Conservation (phyloP, 176 grass and related monocot genomes). For the Alloteropsis semialata region DNA sequence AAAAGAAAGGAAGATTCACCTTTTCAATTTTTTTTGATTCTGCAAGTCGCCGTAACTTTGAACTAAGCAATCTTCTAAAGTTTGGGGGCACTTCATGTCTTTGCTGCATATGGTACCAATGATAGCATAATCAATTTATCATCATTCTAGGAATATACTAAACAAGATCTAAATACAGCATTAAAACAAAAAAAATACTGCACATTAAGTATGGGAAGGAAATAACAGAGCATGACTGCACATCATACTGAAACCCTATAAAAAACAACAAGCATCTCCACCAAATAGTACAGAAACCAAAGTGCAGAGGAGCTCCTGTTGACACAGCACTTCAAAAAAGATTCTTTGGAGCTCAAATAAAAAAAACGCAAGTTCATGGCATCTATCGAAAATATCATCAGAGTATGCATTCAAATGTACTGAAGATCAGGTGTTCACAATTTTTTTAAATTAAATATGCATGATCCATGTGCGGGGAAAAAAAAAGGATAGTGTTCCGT, state of each 20-base stretch:
- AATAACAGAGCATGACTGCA: background rate
- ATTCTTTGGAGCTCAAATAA: conserved; percentile 11
- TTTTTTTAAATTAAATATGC: background rate
- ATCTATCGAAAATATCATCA: background rate
- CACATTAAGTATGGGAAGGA: background rate
- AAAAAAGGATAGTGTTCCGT: background rate
- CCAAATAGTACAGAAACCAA: background rate
- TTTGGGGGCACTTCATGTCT: conserved; percentile 68
- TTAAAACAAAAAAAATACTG: background rate
- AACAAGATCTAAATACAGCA: background rate
- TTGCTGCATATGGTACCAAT: conserved; percentile 66
- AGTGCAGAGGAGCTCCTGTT: background rate
- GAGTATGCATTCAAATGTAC: background rate
- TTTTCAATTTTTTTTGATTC: conserved; percentile 85
- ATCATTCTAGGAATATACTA: conserved; percentile 17
- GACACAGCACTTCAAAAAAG: background rate
- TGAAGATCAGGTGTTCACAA: background rate
- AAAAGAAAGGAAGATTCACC: conserved; percentile 28
- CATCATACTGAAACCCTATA: background rate
- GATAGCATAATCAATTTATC: conserved; percentile 14
- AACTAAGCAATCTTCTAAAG: conserved; percentile 69
- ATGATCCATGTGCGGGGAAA: background rate
- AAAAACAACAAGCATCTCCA: background rate
- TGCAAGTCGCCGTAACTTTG: conserved; percentile 77
- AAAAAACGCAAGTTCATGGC: background rate